Percentiles rank a stretch among this genome's conserved stretches.
These are phyloP conservation scores for Sugiyamaella japonica DNA, from an alignment of 1,139 yeast species.

Conservation along the genomic window DNA sequence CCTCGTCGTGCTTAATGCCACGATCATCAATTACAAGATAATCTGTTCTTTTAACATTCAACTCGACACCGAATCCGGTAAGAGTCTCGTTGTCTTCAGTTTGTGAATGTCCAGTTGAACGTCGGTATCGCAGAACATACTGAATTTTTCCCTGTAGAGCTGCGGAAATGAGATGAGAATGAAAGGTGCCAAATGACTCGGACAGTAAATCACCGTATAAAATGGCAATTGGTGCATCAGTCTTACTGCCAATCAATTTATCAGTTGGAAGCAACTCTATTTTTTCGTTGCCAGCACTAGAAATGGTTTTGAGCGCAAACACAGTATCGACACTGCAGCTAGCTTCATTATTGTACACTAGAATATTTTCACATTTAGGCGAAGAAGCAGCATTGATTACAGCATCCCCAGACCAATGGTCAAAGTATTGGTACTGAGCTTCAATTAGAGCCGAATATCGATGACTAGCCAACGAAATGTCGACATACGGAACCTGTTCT, in stretches of 20 bases:
- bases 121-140: conserved; percentile 73
- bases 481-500: conserved; percentile 43
- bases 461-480: conserved; percentile 55
- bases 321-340: conserved; percentile 66
- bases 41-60: conserved; percentile 63
- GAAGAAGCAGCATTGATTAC: conserved; percentile 27
- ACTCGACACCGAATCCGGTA: conserved; percentile 66
- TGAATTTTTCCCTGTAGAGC: conserved; percentile 66
- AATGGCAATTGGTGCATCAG: conserved; percentile 46
- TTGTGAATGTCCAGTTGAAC: conserved; percentile 30
- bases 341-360: conserved; percentile 50
- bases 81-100: conserved; percentile 38
- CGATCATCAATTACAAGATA: conserved; percentile 65
- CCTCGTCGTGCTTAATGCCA: conserved; percentile 36
- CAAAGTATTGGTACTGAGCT: conserved; percentile 59
- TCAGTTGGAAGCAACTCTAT: conserved; percentile 50
- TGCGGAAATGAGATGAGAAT: conserved; percentile 57
- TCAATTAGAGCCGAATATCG: conserved; percentile 61
- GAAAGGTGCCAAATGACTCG: conserved; percentile 54
- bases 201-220: conserved; percentile 54
- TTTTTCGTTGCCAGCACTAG: conserved; percentile 27
- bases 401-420: conserved; percentile 31
- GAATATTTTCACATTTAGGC: conserved; percentile 49
- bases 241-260: conserved; percentile 54
- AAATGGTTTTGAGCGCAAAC: conserved; percentile 59